Evolutionary conservation across 768 basidiomycete species (phyloP), one percentile per base, ranked within the genome.

Genomic region (Symmetrospora coprosmae): DNA sequence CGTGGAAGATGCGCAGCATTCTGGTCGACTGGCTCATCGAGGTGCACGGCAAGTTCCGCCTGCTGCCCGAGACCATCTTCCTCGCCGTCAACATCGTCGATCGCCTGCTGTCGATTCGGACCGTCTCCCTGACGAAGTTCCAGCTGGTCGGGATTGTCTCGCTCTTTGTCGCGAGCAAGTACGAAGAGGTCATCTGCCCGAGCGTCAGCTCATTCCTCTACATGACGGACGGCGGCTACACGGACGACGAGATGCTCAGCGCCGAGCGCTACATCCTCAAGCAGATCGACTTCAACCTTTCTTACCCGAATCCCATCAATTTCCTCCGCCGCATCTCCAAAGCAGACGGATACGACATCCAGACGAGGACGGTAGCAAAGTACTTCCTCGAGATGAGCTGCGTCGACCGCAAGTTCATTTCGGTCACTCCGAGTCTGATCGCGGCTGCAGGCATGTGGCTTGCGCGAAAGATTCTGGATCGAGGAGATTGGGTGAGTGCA

Each of bases 1-100:
- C 81, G 14, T 92, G 88, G 88, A 81, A 81, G 49, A 87, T 90
- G 81, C 84, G 89, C 11, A 83, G 82, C 7, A 81, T 90, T 49
- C 80, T 96, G 17, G 81, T 86, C 64, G 90, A 92, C 76, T 94
- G 89, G 89, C 77, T 96, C 61, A 81, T 94, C 65, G 86, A 90
- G 73, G 83, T 91, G 16, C 91, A 94, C 71, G 78, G 79, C 49
- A 83, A 83, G 65, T 91, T 90, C 77, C 81, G 81, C 56, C 78
- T 94, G 30, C 77, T 86, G 9, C 86, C 86, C 16, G 90, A 96
- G 73, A 91, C 91, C 0, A 80, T 94, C 58, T 92, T 91, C 76
- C 80, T 92, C 60, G 82, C 82, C 68, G 77, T 82, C 65, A 91
- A 94, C 76, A 81, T 94, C 69, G 77, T 82, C 68, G 81, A 82